Evolutionary conservation across 805 yeast species (phyloP), one percentile per base, ranked within the genome.

Genomic region (Lipomyces lipofer): DNA sequence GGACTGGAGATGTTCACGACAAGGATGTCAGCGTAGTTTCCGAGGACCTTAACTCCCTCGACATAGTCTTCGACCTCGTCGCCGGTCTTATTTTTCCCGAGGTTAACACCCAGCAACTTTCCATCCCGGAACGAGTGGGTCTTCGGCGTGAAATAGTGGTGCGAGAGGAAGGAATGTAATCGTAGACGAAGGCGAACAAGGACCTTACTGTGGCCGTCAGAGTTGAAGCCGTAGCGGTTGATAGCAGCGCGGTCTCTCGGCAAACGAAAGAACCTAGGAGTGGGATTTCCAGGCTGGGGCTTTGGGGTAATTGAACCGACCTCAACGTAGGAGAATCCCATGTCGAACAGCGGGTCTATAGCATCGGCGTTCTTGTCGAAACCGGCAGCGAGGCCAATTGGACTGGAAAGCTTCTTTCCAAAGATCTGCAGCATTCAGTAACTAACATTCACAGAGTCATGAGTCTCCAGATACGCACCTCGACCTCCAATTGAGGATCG

Each of bases 331-430:
- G 92, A 82, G 65, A 91, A 91, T 1, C 98, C 98, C 51, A 79
- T 67, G 59, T 83, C 77, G 63, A 85, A 84, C 55, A 92, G 75
- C 0, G 90, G 73, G 64, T 92, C 97, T 62, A 92, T 82, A 19
- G 88, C 96, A 66, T 89, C 95, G 49, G 88, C 98, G 66, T 91
- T 85, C 72, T 92, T 92, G 71, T 92, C 98, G 60, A 92, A 79
- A 10, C 98, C 98, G 24, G 98, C 98, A 47, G 98, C 97, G 64
- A 91, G 78, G 12, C 97, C 97, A 47, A 92, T 75, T 22, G 98
- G 97, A 52, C 85, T 84, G 19, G 78, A 77, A 67, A 92, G 72
- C 0, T 66, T 73, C 51, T 75, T 78, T 7, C 88, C 89, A 67
- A 88, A 87, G 0, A 85, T 84, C 38, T 56, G 33, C 10, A n/a